phyloP scores from a whole-genome alignment of 495 filamentous ascomycete genomes.

The Aspergillus biplanus region DNA sequence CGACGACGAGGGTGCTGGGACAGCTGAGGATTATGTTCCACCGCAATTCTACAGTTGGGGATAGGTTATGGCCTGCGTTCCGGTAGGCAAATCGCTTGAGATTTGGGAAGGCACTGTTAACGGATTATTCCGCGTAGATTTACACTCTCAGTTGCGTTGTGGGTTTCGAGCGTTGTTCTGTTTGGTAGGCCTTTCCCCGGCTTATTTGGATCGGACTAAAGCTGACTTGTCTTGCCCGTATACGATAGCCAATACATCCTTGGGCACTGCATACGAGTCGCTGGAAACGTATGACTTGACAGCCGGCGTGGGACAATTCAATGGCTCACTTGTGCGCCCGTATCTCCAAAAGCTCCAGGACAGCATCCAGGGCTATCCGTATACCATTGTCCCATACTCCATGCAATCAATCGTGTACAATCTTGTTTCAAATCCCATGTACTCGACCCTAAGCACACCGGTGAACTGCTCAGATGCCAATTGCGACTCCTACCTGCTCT shows the following conservation, averaged over 20 bases:
- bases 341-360: conserved; percentile 1
- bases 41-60: neutral
- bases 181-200: neutral
- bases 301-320: conserved; percentile 4
- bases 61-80: neutral
- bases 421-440: neutral
- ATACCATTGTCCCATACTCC: neutral
- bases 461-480: neutral
- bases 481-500: conserved; percentile 8
- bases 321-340: neutral
- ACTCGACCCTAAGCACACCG: neutral
- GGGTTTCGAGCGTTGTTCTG: neutral
- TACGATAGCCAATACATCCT: neutral
- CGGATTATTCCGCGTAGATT: neutral
- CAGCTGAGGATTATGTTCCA: neutral
- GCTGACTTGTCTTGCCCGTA: neutral
- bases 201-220: neutral
- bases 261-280: neutral
- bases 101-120: too few relatives aligned
- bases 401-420: conserved; percentile 8
- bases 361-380: neutral
- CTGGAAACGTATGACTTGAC: neutral
- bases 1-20: neutral
- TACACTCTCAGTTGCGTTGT: neutral
- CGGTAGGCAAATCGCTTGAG: neutral